Evolutionary conservation across 2,329 filamentous ascomycete genomes (phyloP), one percentile per base, ranked within the genome.

Genomic region (Monilinia laxa): DNA sequence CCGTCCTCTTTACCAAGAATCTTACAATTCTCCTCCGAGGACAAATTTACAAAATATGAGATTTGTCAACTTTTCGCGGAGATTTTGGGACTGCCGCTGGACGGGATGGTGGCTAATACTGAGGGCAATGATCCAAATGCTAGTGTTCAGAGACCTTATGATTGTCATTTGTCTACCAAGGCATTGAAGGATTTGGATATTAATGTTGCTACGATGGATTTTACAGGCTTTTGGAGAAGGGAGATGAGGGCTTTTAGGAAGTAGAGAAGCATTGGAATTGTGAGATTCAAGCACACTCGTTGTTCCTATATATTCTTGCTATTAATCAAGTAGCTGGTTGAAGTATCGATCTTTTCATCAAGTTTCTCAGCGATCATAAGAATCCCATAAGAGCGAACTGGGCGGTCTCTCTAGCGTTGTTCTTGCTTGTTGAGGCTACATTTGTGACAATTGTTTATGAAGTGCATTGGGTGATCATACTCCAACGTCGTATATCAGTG

Each of bases 1-100:
- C 79, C 82, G 62, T 76, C 80, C 14, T 75, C 80, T 20, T 79
- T 96, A 51, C 93, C 93, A 0, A 80, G 76, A 38, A 85, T 93
- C 54, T 82, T 97, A 23, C 93, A 97, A 65, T 96, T 96, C 79
- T 91, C 90, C 3, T 92, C 91, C 56, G 92, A 97, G 78, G 91
- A 96, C 72, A 85, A 83, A 71, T 90, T 89, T 82, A 97, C 93
- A 57, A 97, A 97, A 80, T 96, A 93, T 77, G 88, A 94, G 77
- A 96, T 97, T 66, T 93, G 91, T 76, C 81, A 91, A 78, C 80
- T 84, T 12, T 88, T 97, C 75, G 90, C 87, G 4, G 87, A 92
- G 68, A 91, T 96, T 67, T 87, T 96, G 83, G 91, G 89, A 0
- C 76, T 96, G 65, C 84, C 90, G 14, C 81, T 89, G 25, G 85